Evolutionary conservation across 805 yeast species (phyloP).

Genomic region (Torulaspora indica): DNA sequence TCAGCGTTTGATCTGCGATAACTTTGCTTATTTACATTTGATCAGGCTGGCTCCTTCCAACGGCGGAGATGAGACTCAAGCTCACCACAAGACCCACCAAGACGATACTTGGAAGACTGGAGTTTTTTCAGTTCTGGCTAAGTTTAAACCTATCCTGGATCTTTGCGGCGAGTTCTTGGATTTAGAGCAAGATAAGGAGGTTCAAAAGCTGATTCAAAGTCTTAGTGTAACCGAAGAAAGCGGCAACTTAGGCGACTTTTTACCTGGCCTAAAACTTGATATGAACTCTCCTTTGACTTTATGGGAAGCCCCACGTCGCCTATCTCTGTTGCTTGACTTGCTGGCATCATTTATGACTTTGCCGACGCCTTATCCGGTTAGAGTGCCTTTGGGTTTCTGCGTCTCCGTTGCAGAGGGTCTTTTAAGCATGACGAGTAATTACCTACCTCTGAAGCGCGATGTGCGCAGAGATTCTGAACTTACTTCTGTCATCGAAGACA

Average conservation of each 20-base stretch:
- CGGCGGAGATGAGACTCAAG: conserved; percentile 29
- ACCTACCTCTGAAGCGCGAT: conserved; percentile 53
- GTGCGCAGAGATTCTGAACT: conserved; percentile 50
- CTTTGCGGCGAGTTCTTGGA: conserved; percentile 58
- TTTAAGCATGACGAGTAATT: conserved; percentile 50
- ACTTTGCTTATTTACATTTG: conserved; percentile 53
- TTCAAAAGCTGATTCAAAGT: conserved; percentile 38
- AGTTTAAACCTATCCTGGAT: conserved; percentile 50
- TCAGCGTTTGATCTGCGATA: conserved; percentile 42
- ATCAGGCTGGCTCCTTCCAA: conserved; percentile 51
- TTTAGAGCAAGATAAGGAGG: conserved; percentile 51
- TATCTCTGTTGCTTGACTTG: conserved; percentile 44
- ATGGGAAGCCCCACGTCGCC: conserved; percentile 47
- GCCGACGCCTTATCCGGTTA: conserved; percentile 51
- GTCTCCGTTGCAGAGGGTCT: conserved; percentile 50
- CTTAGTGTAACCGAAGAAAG: conserved; percentile 37
- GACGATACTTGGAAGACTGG: conserved; percentile 47
- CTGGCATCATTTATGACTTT: conserved; percentile 45
- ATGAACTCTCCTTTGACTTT: conserved; percentile 51
- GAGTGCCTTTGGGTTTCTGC: conserved; percentile 60
- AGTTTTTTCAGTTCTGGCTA: conserved; percentile 46
- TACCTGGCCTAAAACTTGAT: conserved; percentile 54
- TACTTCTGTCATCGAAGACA: conserved; percentile 41
- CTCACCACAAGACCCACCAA: conserved; percentile 35
- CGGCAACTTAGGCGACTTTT: conserved; percentile 26